Base-by-base conservation (phyloP, 2,329 filamentous ascomycete genomes). In the Colletotrichum eleusines region DNA sequence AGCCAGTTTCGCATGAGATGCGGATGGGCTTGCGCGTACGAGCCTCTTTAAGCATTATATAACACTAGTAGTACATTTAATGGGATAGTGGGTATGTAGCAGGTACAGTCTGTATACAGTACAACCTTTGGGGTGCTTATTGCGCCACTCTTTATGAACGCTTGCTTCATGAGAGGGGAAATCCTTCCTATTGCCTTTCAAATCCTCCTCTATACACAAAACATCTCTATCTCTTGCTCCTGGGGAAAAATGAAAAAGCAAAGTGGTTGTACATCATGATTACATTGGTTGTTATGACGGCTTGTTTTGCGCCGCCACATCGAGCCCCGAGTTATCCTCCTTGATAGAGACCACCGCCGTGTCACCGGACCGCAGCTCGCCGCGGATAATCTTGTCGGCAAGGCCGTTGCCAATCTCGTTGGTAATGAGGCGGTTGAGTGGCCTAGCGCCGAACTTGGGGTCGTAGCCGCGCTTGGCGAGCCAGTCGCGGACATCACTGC, bases 371-470 rank as follows among this genome's bases (percentile, higher is more conserved):
- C 90, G 92, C 71, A 98, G 82, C 80, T 94, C 85, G 26, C 96
- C 96, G 65, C 92, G 87, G 76, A 98, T 98, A 76, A 99, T 97
- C 83, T 92, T 92, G 78, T 97, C 95, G 0, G 96, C 96, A 48
- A 98, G 86, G 4, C 90, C 87, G 79, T 98, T 98, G 71, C 93
- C 91, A 74, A 99, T 94, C 81, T 98, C 90, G 77, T 92, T 97
- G 28, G 92, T 90, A 74, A 98, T 98, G 63, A 98, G 87, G 46
- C 96, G 87, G 80, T 98, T 98, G 40, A 98, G 85, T 35, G 96
- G 96, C 8, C 96, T 87, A 9, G 96, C 96, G 73, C 96, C 96
- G 78, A 94, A 98, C 76, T 91, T 91, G 28, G 95, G 94, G 77
- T 98, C 94, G 78, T 98, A 98, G 2, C 95, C 95, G 73, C 90